Base-by-base conservation (phyloP, 495 filamentous ascomycete species). In the Tirmania nivea region DNA sequence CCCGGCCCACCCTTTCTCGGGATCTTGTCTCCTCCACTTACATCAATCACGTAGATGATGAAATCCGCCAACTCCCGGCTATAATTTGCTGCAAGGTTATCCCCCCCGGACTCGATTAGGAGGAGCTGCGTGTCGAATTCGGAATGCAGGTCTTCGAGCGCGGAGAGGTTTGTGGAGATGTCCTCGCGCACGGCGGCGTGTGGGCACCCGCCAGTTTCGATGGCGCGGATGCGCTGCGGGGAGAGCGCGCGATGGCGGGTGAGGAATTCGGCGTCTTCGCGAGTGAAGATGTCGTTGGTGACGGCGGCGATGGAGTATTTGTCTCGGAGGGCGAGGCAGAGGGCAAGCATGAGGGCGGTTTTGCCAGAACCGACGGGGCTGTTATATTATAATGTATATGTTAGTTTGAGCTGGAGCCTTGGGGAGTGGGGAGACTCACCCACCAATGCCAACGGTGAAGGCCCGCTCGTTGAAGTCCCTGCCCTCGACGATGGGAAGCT, bases 201-300 rank as follows among this genome's bases (percentile, higher is more conserved):
- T 2, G 90, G 90, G 65, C 90, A 97, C 20, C 90, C 90, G 63
- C 90, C 90, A 3, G 90, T 97, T 68, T 97, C 90, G 69, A 97
- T 96, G 62, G 90, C 90, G 56, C 78, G 76, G 71, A 97, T 95
- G 50, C 89, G 84, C 1, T 67, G 58, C 0, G 88, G 70, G 0
- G 89, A 80, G 0, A 97, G 83, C 31, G 90, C 90, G 56, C 73
- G 68, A 75, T 94, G 75, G 47, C 78, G 77, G 53, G 84, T 88
- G 0, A 97, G 82, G 75, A 97, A 97, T 64, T 96, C 90, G 69
- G 85, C 84, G 70, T 97, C 90, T 71, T 97, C 90, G 56, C 83
- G 83, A 60, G 90, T 96, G 75, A 97, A 97, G 74, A 96, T 96
- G 71, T 97, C 90, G 72, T 97, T 97, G 34, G 90, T 97, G 3